These are phyloP conservation scores for Dryas drummondii DNA, from an alignment of 306 rosid species.

Conservation along the genomic window DNA sequence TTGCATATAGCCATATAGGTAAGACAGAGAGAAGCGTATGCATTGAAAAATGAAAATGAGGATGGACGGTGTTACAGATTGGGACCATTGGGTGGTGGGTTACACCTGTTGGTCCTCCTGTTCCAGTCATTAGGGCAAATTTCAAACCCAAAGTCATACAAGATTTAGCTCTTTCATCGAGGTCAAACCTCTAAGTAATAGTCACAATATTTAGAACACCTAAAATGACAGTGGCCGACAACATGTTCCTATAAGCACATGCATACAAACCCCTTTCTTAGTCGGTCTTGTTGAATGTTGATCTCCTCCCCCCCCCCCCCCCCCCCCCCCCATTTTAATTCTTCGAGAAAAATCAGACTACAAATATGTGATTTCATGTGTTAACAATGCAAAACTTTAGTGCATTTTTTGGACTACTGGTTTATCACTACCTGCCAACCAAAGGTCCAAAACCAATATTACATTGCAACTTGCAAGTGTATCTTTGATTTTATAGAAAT, in stretches of 20 bases:
- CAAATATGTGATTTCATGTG: too few relatives aligned
- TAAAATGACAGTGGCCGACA: slow-evolving; percentile 63
- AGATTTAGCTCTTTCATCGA: slow-evolving; percentile 35
- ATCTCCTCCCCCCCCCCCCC: background rate
- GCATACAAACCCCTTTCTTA: slow-evolving; percentile 31
- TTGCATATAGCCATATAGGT: too few relatives aligned
- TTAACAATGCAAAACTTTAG: background rate
- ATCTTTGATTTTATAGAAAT: background rate
- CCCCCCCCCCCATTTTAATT: background rate
- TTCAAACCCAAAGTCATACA: slow-evolving; percentile 24
- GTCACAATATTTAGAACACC: slow-evolving; percentile 27
- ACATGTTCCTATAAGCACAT: slow-evolving; percentile 40
- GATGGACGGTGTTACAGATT: slow-evolving; percentile 36
- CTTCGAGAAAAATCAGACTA: background rate
- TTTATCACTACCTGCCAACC: background rate
- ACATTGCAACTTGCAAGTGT: too few relatives aligned
- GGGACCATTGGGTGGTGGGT: slow-evolving; percentile 20
- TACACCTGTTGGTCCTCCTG: slow-evolving; percentile 7
- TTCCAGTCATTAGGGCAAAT: slow-evolving; percentile 11
- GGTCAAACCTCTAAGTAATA: slow-evolving; percentile 49
- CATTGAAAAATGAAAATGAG: background rate
- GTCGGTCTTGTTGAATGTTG: background rate
- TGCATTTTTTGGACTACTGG: background rate
- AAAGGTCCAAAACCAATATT: too few relatives aligned
- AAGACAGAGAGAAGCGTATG: background rate